Base-by-base conservation (phyloP, 2,329 filamentous ascomycete genomes). In the Aspergillus glaucus region DNA sequence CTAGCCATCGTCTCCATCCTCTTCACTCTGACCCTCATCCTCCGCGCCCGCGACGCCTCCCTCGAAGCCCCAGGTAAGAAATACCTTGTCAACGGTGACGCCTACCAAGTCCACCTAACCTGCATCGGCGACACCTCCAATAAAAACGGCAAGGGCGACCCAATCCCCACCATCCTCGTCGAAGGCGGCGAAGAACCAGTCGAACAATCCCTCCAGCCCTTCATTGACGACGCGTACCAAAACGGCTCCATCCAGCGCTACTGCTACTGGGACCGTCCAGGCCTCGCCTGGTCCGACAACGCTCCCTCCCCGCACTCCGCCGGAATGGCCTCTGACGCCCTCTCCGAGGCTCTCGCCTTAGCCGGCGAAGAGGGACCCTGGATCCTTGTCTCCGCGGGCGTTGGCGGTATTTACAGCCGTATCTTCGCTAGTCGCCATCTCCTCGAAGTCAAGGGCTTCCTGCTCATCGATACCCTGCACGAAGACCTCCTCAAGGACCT, bases 241-340 rank as follows among this genome's bases (percentile, higher is more conserved):
- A 93, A 93, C 60, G 88, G 88, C 36, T 87, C 86, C 42, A 93
- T 98, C 59, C 75, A 77, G 48, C 84, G 92, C 51, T 97, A 95
- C 73, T 98, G 93, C 76, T 96, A 95, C 69, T 91, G 88, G 65
- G 93, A 98, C 65, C 86, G 93, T 19, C 93, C 93, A 1, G 93
- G 93, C 1, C 80, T 92, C 48, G 92, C 80, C 6, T 95, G 89
- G 84, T 82, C 82, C 43, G 93, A 98, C 69, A 92, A 93, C 48
- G 90, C 92, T 0, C 93, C 93, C 2, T 96, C 91, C 5, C 93
- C 93, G 0, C 85, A 95, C 59, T 95, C 88, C 4, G 92, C 89
- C 4, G 90, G 91, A 40, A 95, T 96, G 81, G 86, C 87, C n/a
- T 85, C 88, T 4, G 90, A 95, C 62, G 88, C 85, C 0, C 75